A percentile compares a stretch with the other conserved stretches of the same genome.
These are phyloP conservation scores for Drechslerella coelobrocha DNA, from an alignment of 2,329 filamentous ascomycete species.

Conservation along the genomic window DNA sequence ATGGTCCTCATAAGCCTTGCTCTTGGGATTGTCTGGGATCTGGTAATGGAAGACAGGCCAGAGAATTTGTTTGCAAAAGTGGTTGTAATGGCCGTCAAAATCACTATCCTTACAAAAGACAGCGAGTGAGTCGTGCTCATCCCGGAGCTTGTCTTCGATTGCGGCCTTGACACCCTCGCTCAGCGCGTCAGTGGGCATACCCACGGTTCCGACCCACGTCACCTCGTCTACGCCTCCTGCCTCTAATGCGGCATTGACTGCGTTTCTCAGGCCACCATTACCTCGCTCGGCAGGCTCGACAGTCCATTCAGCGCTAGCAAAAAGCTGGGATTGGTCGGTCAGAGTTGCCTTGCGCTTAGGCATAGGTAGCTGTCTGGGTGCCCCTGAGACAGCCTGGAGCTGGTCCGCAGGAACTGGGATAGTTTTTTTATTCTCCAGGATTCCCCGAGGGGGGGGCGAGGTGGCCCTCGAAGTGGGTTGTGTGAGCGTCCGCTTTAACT, in stretches of 20 bases:
- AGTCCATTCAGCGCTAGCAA: constrained; percentile 80
- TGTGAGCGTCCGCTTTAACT: constrained; percentile 46
- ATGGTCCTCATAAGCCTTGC: constrained; percentile 96
- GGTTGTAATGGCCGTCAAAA: constrained; percentile 90
- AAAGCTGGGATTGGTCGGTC: constrained; percentile 71
- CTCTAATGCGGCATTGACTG: constrained; percentile 77
- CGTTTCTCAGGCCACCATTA: constrained; percentile 89
- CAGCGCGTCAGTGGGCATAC: constrained; percentile 90
- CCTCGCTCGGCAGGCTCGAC: constrained; percentile 87
- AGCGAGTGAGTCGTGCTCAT: constrained; percentile 80
- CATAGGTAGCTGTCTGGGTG: constrained; percentile 51
- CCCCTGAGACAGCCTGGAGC: constrained; percentile 45
- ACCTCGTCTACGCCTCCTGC: constrained; percentile 74
- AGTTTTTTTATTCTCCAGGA: constrained; percentile 49
- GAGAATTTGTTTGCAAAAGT: constrained; percentile 96
- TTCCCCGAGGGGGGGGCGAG: constrained; percentile 52
- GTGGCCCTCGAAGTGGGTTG: constrained; percentile 55
- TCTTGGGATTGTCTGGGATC: constrained; percentile 96
- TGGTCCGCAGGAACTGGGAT: constrained; percentile 26
- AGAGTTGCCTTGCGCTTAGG: constrained; percentile 59
- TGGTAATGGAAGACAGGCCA: constrained; percentile 99
- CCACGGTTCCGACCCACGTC: constrained; percentile 89
- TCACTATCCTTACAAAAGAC: constrained; percentile 90
- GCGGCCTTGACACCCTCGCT: constrained; percentile 77
- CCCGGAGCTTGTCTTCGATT: constrained; percentile 80